Base-by-base conservation (phyloP, 2,329 filamentous ascomycete species). In the Pseudogymnoascus sp. region DNA sequence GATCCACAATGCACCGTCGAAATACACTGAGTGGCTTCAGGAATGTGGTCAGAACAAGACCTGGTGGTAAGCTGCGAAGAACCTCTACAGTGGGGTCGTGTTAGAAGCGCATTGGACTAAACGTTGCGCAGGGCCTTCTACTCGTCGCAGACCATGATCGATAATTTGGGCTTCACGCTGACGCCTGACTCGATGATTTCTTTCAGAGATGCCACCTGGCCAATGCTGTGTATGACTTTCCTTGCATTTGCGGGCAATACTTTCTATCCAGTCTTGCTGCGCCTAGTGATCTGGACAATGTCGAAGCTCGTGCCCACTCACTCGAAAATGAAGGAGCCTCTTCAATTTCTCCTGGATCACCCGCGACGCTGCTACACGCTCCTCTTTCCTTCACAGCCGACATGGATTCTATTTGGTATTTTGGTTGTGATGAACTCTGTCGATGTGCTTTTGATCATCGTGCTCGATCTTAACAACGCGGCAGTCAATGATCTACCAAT, bases 341-440 rank as follows among this genome's bases (percentile, higher is more conserved):
- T 97, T 10, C 84, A 85, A 40, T 99, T 99, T 70, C 78, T 99
- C 19, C 83, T 99, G 1, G 93, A 97, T 71, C 95, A 99, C 69
- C 95, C 95, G 0, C 88, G 95, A 72, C 89, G 95, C 63, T 99
- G 95, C 76, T 99, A 99, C 72, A 99, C 95, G 0, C 80, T 99
- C 13, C 80, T 99, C 0, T 99, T 99, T 69, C 95, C 95, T 0
- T 87, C 89, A 0, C 87, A 85, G 62, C 91, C 93, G 1, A 97
- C 91, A 1, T 97, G 95, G 95, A 96, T 92, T 91, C 81, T 99
- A 0, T 96, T 97, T 72, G 89, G 86, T 75, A 89, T 97, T 31
- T 80, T 99, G 5, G 80, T 96, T 4, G 73, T 87, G 1, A 81
- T 99, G 65, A 99, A 99, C 72, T 86, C 82, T 7, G 77, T 96